phyloP scores from a whole-genome alignment of 1,284 basidiomycete genomes.

The Inonotus hispidus region DNA sequence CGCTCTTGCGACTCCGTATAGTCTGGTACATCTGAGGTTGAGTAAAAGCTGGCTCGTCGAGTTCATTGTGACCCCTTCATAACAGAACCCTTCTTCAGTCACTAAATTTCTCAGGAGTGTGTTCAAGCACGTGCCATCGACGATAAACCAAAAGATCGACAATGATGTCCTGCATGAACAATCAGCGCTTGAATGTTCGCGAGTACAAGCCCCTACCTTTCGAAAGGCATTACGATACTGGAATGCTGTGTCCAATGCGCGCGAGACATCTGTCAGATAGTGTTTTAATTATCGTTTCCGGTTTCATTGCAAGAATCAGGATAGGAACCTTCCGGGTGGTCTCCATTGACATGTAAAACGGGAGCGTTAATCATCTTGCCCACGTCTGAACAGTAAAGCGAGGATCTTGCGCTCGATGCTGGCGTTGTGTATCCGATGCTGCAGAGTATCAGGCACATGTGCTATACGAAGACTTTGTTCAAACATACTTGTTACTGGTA shows the following conservation, averaged over 20 bases:
- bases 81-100: neutral
- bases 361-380: slow-evolving; percentile 89
- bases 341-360: slow-evolving; percentile 88
- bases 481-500: slow-evolving; percentile 46
- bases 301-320: neutral
- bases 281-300: slow-evolving; percentile 2
- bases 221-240: slow-evolving; percentile 81
- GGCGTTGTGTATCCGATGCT: slow-evolving; percentile 91
- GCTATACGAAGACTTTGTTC: neutral
- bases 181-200: neutral
- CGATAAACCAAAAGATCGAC: slow-evolving; percentile 86
- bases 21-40: slow-evolving; percentile 87
- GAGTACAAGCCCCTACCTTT: slow-evolving; percentile 40
- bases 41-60: slow-evolving; percentile 88
- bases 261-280: slow-evolving; percentile 54
- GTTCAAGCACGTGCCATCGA: slow-evolving; percentile 50
- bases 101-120: neutral
- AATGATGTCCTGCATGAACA: slow-evolving; percentile 59
- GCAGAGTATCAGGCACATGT: slow-evolving; percentile 10
- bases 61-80: slow-evolving; percentile 77
- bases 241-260: slow-evolving; percentile 76
- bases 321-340: slow-evolving; percentile 74
- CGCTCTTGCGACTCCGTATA: slow-evolving; percentile 69
- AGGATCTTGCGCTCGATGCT: slow-evolving; percentile 75
- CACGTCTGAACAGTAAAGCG: slow-evolving; percentile 83